Evolutionary conservation across 352 stramenopile genomes (phyloP), one percentile per base, ranked within the genome.

Genomic region (Phytopythium helicoides): DNA sequence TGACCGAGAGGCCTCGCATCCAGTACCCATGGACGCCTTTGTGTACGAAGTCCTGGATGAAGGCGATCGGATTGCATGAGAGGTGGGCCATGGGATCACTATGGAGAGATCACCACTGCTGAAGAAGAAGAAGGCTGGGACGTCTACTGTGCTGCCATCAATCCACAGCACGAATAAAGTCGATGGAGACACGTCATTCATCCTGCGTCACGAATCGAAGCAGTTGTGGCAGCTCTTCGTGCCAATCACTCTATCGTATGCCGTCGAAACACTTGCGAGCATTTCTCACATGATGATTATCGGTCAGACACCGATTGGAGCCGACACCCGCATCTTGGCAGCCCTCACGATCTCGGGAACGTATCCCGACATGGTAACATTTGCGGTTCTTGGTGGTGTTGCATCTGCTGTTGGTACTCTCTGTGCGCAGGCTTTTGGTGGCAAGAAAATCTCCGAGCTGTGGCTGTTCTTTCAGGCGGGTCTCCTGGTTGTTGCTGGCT

Each of bases 401-500:
- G 21, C 16, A 4, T 53, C 47, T 2, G 47, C 47, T 2, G 47
- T 76, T 22, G 59, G 68, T 37, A 81, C 64, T 12, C 21, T 74
- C 3, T 69, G 59, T 19, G 57, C 62, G 2, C 68, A 81, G 19
- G 61, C 64, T 1, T 68, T 69, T 35, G 68, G 71, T 7, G 67
- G 55, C n/a, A 69, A 70, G 35, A 55, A 61, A 16, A 40, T 61
- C 16, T 18, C 36, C 12, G 67, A 81, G 48, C 22, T 78, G 6
- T 76, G 71, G 26, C 44, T 81, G 6, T 76, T 71, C 39, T 60
- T 56, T 1, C 71, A 81, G 47, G 68, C 67, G 0, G 68, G 58
- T 0, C 34, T 75, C 11, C 3, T 81, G 0, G 33, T 58, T 6
- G 46, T 35, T 6, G 23, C 37, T 25, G 42, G 36, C 19, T 54